phyloP scores from a whole-genome alignment of 2,329 filamentous ascomycete genomes.

The Cercospora janseana region DNA sequence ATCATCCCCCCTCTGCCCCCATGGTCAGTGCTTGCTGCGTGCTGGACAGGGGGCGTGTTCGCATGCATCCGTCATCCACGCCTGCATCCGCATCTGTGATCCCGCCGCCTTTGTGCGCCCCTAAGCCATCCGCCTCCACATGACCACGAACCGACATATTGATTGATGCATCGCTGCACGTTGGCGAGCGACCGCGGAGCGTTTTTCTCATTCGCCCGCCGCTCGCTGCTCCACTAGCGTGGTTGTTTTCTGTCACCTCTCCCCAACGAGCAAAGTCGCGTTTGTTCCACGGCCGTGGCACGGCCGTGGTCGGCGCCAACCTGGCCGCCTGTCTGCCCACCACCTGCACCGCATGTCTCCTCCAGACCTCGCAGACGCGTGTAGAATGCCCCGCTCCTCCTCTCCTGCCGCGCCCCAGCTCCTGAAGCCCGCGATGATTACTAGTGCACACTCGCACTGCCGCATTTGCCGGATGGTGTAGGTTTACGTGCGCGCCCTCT shows the following conservation, averaged over 20 bases:
- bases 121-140: background rate
- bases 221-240: constrained; percentile 3
- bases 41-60: background rate
- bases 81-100: background rate
- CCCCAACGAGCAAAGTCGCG: background rate
- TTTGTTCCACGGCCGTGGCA: background rate
- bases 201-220: too few relatives aligned
- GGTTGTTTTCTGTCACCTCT: background rate
- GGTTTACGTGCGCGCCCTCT: too few relatives aligned
- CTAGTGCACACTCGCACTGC: background rate
- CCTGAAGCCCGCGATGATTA: too few relatives aligned
- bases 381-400: too few relatives aligned
- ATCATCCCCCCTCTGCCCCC: background rate
- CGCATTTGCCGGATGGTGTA: background rate
- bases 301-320: constrained; percentile 3
- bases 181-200: background rate
- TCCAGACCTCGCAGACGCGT: too few relatives aligned
- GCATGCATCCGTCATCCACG: background rate
- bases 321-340: background rate
- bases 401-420: too few relatives aligned
- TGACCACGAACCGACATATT: constrained; percentile 5
- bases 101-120: background rate
- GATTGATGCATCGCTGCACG: background rate
- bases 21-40: constrained; percentile 8
- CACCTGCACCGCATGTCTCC: background rate